A percentile compares a stretch with the other conserved stretches of the same genome.
These are phyloP conservation scores for Hippophae tibetana DNA, from an alignment of 306 rosid species.

Conservation along the genomic window DNA sequence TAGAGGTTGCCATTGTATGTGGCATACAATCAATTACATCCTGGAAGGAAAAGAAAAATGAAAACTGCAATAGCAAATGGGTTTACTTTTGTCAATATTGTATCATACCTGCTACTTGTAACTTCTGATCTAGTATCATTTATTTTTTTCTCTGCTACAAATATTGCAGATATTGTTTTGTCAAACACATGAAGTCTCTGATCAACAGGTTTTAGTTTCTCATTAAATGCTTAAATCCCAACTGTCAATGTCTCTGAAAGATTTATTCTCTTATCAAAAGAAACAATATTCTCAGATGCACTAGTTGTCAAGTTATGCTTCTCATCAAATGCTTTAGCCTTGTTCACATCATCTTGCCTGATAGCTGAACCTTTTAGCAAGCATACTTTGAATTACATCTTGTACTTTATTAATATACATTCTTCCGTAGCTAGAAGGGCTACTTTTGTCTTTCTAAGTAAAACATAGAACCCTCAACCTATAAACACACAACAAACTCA, in stretches of 20 bases:
- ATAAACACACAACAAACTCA: conserved; percentile 2
- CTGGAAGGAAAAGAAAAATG: not conserved
- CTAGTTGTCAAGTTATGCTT: conserved; percentile 71
- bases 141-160: conserved; percentile 78
- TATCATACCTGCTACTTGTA: conserved; percentile 78
- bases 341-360: conserved; percentile 75
- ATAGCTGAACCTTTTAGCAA: conserved; percentile 83
- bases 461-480: conserved; percentile 10
- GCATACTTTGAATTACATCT: conserved; percentile 59
- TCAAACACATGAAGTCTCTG: conserved; percentile 79
- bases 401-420: conserved; percentile 64
- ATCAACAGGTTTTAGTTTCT: conserved; percentile 85
- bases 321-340: conserved; percentile 96
- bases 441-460: conserved; percentile 35
- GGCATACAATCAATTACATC: not conserved
- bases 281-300: conserved; percentile 77
- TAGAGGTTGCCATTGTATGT: not conserved
- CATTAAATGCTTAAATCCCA: conserved; percentile 72
- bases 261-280: conserved; percentile 76
- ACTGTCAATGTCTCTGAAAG: conserved; percentile 71
- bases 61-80: not conserved
- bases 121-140: conserved; percentile 89
- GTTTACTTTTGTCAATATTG: not conserved
- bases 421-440: conserved; percentile 44
- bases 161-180: conserved; percentile 85